Evolutionary conservation across 305 asterid genomes (phyloP).

Genomic region (Andrographis paniculata): DNA sequence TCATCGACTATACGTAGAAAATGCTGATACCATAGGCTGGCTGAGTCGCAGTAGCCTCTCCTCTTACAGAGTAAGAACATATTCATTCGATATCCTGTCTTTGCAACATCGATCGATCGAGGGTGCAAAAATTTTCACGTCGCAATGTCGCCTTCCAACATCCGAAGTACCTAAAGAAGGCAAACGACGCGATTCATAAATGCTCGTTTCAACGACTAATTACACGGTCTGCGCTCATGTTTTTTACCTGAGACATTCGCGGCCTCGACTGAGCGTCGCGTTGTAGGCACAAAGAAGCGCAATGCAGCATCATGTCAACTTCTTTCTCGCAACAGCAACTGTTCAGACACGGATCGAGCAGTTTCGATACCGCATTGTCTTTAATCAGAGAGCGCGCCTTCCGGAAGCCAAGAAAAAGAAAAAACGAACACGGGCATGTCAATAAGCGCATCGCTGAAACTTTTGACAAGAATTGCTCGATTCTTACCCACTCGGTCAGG

Average conservation of each 20-base stretch:
- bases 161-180: slow-evolving; percentile 45
- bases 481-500: slow-evolving; percentile 79
- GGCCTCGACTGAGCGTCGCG: slow-evolving; percentile 66
- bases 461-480: too few species aligned
- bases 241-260: slow-evolving; percentile 79
- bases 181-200: neutral
- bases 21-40: too few species aligned
- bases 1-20: too few species aligned
- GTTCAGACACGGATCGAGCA: slow-evolving; percentile 53
- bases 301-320: slow-evolving; percentile 46
- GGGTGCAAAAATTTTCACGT: slow-evolving; percentile 10
- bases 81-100: too few species aligned
- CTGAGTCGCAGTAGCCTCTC: too few species aligned
- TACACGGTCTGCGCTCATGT: neutral
- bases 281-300: slow-evolving; percentile 63
- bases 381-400: slow-evolving; percentile 77
- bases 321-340: slow-evolving; percentile 45
- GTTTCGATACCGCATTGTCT: slow-evolving; percentile 29
- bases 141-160: slow-evolving; percentile 57
- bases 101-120: too few species aligned
- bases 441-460: too few species aligned
- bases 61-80: too few species aligned
- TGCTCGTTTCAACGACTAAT: neutral
- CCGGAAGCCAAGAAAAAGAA: neutral
- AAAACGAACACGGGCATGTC: too few species aligned